Evolutionary conservation across 768 basidiomycete species (phyloP), one percentile per base, ranked within the genome.

Genomic region (Aureoboletus auriporus): DNA sequence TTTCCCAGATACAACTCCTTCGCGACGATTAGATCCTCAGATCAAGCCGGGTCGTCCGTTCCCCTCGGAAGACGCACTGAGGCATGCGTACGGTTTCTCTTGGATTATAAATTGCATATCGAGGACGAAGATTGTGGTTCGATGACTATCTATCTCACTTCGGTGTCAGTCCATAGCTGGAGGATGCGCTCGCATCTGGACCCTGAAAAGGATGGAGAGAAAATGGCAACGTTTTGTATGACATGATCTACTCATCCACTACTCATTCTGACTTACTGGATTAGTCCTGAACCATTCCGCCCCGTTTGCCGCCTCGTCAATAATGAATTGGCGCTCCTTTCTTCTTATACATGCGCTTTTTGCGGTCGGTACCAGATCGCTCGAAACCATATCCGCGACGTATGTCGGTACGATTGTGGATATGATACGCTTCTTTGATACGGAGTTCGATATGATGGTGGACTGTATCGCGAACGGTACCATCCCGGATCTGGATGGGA

Each of bases 281-380:
- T n/a, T 20, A 62, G 52, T 54, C 20, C 56, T 54, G 10, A 30
- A 42, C 7, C 50, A 55, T 23, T 58, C 53, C 6, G 56, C 54
- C 10, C 58, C 53, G 14, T 8, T 58, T 20, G 58, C 20, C 0
- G 53, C 48, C 23, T 63, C 59, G 6, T 56, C 52, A 17, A 59
- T 61, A n/a, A 5, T 42, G 14, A 46, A 56, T 35, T 63, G 63
- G 35, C 53, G 46, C 16, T 55, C 62, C 2, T 61, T 55, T 44
- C 50, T 64, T 8, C 56, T 58, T 28, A 49, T 52, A 43, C 63
- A 60, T 42, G 58, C 43, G 6, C 39, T 64, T 3, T 65, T 60
- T 12, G 54, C 56, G 8, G 46, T 60, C 30, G 50, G 33, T 4
- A 36, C 62, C 12, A 55, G 51, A 27, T 40, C 55, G n/a, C 55